Conservation (phyloP, 352 stramenopile genomes). For the Pythium scleroteichum region DNA sequence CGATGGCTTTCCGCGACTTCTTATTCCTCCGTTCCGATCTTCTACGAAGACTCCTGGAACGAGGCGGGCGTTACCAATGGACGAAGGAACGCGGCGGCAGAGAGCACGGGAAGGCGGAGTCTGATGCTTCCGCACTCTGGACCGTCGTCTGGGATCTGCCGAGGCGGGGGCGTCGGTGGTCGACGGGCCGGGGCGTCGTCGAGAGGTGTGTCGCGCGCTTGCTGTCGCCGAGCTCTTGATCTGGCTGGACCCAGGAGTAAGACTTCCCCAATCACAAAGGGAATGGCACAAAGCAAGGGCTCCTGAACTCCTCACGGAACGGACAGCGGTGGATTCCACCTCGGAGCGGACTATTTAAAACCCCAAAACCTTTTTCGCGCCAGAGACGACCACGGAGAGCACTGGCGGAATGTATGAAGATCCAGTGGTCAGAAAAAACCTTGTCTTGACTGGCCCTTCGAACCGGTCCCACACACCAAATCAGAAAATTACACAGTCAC, state of each 20-base stretch:
- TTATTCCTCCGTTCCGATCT: constrained; percentile 24
- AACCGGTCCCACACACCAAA: constrained; percentile 9
- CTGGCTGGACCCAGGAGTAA: constrained; percentile 6
- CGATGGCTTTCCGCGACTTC: constrained; percentile 15
- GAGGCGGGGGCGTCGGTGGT: no score
- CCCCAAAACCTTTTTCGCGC: constrained; percentile 20
- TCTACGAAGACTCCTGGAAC: constrained; percentile 8
- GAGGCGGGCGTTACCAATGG: constrained; percentile 9
- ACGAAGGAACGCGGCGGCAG: not conserved
- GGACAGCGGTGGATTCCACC: constrained; percentile 15
- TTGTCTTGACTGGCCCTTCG: constrained; percentile 1
- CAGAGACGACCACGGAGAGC: not conserved
- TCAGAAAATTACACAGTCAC: constrained; percentile 10
- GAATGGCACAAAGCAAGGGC: constrained; percentile 25
- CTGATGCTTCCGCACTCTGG: not conserved
- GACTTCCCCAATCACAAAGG: constrained; percentile 24
- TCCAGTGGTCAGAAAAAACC: constrained; percentile 6
- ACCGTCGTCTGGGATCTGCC: no score
- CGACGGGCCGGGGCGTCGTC: not conserved
- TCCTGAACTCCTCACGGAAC: constrained; percentile 17
- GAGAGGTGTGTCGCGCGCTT: not conserved
- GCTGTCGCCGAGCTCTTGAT: constrained; percentile 9
- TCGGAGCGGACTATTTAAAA: constrained; percentile 9
- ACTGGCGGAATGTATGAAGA: not conserved
- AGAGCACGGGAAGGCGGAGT: not conserved